These are phyloP conservation scores for Triticum timopheevii DNA, from an alignment of 176 grass and related monocot species.

Conservation along the genomic window DNA sequence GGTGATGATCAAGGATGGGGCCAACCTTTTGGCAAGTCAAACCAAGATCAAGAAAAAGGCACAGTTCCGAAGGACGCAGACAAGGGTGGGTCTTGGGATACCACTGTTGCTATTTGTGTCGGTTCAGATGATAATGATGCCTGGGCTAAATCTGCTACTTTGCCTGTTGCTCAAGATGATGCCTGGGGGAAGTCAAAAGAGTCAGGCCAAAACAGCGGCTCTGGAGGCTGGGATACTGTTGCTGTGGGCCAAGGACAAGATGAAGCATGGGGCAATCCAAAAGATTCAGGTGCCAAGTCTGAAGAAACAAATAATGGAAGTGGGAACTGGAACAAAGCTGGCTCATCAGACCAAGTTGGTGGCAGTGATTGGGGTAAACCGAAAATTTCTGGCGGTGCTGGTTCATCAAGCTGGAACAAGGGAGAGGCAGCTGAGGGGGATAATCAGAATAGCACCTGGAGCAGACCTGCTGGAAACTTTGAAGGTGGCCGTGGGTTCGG, in stretches of 20 bases:
- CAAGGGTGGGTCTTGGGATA: slow-evolving; percentile 41
- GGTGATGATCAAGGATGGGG: slow-evolving; percentile 39
- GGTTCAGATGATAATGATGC: slow-evolving; percentile 19
- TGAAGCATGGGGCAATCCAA: slow-evolving; percentile 46
- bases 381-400: slow-evolving; percentile 38
- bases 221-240: slow-evolving; percentile 42
- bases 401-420: slow-evolving; percentile 47
- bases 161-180: slow-evolving; percentile 35
- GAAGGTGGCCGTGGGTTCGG: slow-evolving; percentile 45
- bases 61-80: slow-evolving; percentile 3
- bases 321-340: slow-evolving; percentile 39
- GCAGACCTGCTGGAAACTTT: slow-evolving; percentile 36
- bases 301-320: slow-evolving; percentile 32
- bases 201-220: not conserved
- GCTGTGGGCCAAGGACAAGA: slow-evolving; percentile 5
- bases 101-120: slow-evolving; percentile 16
- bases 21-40: slow-evolving; percentile 37
- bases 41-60: slow-evolving; percentile 39
- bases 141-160: slow-evolving; percentile 43
- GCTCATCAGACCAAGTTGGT: slow-evolving; percentile 32
- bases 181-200: slow-evolving; percentile 52
- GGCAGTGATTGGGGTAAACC: slow-evolving; percentile 35
- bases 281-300: slow-evolving; percentile 17
- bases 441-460: slow-evolving; percentile 46
- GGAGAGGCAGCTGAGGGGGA: slow-evolving; percentile 31